phyloP scores from a whole-genome alignment of 2,329 filamentous ascomycete genomes.

The Clathrospora elynae region DNA sequence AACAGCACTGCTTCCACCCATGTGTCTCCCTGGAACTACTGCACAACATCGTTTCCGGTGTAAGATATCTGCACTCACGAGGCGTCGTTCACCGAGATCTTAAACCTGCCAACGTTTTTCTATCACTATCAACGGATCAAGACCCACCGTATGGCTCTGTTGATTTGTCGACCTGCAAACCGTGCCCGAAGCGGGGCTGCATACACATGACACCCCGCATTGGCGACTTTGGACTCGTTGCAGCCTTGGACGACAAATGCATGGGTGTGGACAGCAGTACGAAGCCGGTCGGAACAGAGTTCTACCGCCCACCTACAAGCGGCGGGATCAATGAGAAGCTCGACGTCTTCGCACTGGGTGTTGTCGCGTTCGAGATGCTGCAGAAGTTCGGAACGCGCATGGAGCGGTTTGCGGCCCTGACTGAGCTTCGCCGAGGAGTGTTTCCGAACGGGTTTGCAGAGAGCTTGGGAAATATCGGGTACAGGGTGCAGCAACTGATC shows the following conservation, averaged over 20 bases:
- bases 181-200: conserved; percentile 48
- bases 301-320: conserved; percentile 60
- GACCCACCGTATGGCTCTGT: conserved; percentile 52
- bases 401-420: conserved; percentile 48
- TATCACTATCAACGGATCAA: conserved; percentile 54
- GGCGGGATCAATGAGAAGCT: conserved; percentile 55
- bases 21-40: conserved; percentile 62
- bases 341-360: conserved; percentile 66
- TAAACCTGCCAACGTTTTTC: conserved; percentile 71
- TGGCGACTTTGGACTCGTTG: conserved; percentile 70
- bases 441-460: conserved; percentile 39
- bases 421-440: conserved; percentile 38
- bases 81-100: conserved; percentile 69
- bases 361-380: conserved; percentile 67
- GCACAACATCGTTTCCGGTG: conserved; percentile 64
- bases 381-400: conserved; percentile 55
- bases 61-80: conserved; percentile 67
- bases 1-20: conserved; percentile 67
- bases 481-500: conserved; percentile 33
- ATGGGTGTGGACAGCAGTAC: conserved; percentile 30
- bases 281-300: conserved; percentile 64
- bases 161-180: conserved; percentile 53
- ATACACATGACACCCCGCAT: conserved; percentile 64
- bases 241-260: conserved; percentile 53
- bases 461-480: conserved; percentile 26